Evolutionary conservation across 176 grass and related monocot genomes (phyloP), one percentile per base, ranked within the genome.

Genomic region (Phragmites australis): DNA sequence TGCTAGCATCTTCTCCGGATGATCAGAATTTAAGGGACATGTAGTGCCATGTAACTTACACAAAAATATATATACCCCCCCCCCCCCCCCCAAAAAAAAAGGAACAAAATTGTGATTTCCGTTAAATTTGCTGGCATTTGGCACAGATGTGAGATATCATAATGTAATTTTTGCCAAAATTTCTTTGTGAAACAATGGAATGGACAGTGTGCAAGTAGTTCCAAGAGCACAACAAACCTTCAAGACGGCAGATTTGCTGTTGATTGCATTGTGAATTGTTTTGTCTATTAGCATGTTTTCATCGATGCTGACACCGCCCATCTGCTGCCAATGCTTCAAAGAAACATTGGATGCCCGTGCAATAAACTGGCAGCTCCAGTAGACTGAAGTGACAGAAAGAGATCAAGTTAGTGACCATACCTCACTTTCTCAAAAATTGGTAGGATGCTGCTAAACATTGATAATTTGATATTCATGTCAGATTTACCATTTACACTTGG

Each of bases 291-390:
- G 74, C 51, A 97, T 90, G 74, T 92, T 92, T 77, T 97, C 89
- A 77, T 97, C 83, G 25, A 97, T 94, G 55, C 60, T 88, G 70
- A 90, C 86, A 48, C 92, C 95, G 25, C 92, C 95, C 92, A 97
- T 94, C 79, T 92, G 88, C 64, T 89, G 81, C 95, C 95, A 97
- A 85, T 97, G 95, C 74, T 91, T 97, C 77, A 97, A 61, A 75
- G 92, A 97, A 43, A 82, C 81, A 76, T 97, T 97, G 69, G 95
- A 97, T 77, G 90, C 64, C 39, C 95, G 88, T 41, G 92, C 90
- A 85, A 97, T 97, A 74, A 90, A 93, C 71, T 97, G 95, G 76
- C 95, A 97, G 83, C 83, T 94, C 95, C 95, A 97, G 76, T 88
- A 90, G 43, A 97, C 92, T 94, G 82, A 74, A 77, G 77, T 55